Evolutionary conservation across 306 rosid genomes (phyloP).

Genomic region (Quillaja saponaria): DNA sequence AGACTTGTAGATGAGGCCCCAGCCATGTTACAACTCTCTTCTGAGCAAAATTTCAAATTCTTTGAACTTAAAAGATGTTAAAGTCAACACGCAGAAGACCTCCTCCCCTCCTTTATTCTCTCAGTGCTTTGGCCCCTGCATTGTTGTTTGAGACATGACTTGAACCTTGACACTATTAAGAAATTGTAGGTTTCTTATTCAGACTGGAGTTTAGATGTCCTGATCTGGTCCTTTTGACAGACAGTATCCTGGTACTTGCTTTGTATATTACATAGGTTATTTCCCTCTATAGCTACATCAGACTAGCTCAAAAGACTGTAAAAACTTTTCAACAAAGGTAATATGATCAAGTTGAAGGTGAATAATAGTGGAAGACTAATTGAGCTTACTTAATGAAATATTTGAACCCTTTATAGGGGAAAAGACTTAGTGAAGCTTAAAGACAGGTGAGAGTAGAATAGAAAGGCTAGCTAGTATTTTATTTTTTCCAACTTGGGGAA

Average conservation of each 20-base stretch:
- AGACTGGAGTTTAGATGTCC: no score
- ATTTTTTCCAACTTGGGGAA: conserved; percentile 23
- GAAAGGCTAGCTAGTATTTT: conserved; percentile 13
- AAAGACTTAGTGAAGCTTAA: conserved; percentile 18
- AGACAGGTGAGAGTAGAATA: conserved; percentile 23
- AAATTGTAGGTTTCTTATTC: no score
- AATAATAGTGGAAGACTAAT: conserved; percentile 24
- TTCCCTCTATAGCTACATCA: no score
- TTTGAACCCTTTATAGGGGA: conserved; percentile 8
- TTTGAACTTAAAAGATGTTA: conserved; percentile 32
- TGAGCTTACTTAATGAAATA: conserved; percentile 15
- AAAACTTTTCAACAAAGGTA: no score
- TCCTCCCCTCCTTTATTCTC: neutral
- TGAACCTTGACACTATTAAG: no score
- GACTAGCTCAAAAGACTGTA: no score
- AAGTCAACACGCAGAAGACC: conserved; percentile 39
- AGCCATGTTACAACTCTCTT: conserved; percentile 18
- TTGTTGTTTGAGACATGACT: conserved; percentile 2
- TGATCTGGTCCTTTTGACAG: no score
- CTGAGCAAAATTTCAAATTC: conserved; percentile 29
- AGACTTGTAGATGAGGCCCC: conserved; percentile 28
- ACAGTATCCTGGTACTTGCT: no score
- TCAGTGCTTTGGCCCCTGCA: neutral
- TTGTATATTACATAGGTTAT: no score
- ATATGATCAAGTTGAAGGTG: conserved; percentile 4